These are phyloP conservation scores for Asterionellopsis glacialis DNA, from an alignment of 108 stramenopile species.

Conservation along the genomic window DNA sequence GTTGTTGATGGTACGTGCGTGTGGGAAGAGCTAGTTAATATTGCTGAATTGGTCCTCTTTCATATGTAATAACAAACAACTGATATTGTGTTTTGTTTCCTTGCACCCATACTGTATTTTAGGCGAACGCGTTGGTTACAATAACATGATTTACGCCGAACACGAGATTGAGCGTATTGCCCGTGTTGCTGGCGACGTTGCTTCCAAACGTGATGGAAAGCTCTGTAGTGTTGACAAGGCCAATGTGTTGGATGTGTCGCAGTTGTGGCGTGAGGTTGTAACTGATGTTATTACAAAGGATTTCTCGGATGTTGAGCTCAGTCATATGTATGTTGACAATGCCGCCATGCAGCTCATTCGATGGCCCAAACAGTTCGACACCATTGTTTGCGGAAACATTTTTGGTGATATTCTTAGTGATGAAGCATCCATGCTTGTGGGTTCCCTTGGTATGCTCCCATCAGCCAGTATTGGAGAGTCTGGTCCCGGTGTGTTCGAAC, in stretches of 20 bases:
- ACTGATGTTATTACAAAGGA: slow-evolving; percentile 85
- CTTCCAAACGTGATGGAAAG: slow-evolving; percentile 87
- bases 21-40: slow-evolving; percentile 11
- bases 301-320: slow-evolving; percentile 88
- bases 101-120: too few species aligned
- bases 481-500: slow-evolving; percentile 98
- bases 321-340: slow-evolving; percentile 99
- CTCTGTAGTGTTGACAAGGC: slow-evolving; percentile 98
- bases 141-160: slow-evolving; percentile 99
- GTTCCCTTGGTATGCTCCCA: slow-evolving; percentile 96
- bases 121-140: slow-evolving; percentile 87
- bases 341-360: slow-evolving; percentile 99
- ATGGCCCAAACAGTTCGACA: slow-evolving; percentile 98
- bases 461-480: slow-evolving; percentile 94
- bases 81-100: too few species aligned
- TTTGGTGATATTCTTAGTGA: slow-evolving; percentile 99
- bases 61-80: too few species aligned
- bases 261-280: slow-evolving; percentile 95
- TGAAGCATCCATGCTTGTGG: slow-evolving; percentile 96
- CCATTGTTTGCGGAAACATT: slow-evolving; percentile 96
- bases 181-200: slow-evolving; percentile 88
- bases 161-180: slow-evolving; percentile 91
- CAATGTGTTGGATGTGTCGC: slow-evolving; percentile 97
- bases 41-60: not conserved
- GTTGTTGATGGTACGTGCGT: slow-evolving; percentile 56